phyloP scores from a whole-genome alignment of 2,329 filamentous ascomycete species.

The Zymoseptoria brevis region DNA sequence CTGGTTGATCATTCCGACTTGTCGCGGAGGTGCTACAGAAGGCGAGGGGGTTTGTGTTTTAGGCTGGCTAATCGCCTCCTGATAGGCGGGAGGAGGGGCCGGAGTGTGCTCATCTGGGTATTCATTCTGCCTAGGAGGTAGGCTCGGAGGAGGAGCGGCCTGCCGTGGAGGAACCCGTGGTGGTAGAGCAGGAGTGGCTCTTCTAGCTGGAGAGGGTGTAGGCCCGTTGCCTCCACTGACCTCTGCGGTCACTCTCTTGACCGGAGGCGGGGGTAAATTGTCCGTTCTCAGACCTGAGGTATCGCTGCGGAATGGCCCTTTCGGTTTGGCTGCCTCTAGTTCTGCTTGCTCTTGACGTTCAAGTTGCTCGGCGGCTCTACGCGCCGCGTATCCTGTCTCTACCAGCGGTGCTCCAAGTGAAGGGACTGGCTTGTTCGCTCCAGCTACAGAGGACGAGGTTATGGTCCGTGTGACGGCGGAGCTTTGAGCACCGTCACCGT shows the following conservation, averaged over 20 bases:
- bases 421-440: slow-evolving; percentile 5
- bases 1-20: slow-evolving; percentile 40
- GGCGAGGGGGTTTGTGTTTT: slow-evolving; percentile 21
- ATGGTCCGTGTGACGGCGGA: slow-evolving; percentile 24
- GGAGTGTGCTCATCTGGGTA: slow-evolving; percentile 40
- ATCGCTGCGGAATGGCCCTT: slow-evolving; percentile 60
- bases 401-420: slow-evolving; percentile 38
- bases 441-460: not conserved
- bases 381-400: slow-evolving; percentile 21
- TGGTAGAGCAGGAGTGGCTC: not conserved
- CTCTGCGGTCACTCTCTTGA: slow-evolving; percentile 36
- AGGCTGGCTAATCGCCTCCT: slow-evolving; percentile 28
- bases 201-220: slow-evolving; percentile 16
- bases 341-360: slow-evolving; percentile 29
- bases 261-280: slow-evolving; percentile 63
- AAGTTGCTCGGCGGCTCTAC: slow-evolving; percentile 23
- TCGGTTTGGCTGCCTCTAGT: slow-evolving; percentile 37
- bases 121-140: slow-evolving; percentile 61
- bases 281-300: slow-evolving; percentile 63
- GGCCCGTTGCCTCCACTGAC: slow-evolving; percentile 17
- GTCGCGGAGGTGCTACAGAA: not conserved
- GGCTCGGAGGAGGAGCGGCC: slow-evolving; percentile 49
- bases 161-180: slow-evolving; percentile 20
- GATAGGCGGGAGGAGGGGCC: slow-evolving; percentile 42
- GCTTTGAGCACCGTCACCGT: slow-evolving; percentile 35